Percentiles rank a stretch among this genome's conserved stretches.
Evolutionary conservation across 2,329 filamentous ascomycete genomes (phyloP).

Genomic region (Aspergillus cejpii): DNA sequence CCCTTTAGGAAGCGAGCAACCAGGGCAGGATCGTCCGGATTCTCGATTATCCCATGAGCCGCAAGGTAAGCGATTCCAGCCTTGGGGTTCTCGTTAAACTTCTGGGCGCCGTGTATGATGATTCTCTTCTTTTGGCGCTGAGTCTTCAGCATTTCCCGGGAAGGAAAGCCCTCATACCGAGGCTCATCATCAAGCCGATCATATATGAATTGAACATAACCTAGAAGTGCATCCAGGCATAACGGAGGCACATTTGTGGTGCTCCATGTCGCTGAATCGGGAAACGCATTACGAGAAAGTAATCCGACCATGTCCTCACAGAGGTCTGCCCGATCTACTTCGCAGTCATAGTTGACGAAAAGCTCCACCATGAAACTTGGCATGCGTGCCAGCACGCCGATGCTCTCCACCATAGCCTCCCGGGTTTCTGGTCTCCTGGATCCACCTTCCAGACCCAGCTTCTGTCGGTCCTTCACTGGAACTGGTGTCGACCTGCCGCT

Average conservation of each 20-base stretch:
- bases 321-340: conserved; percentile 80
- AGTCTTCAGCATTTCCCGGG: conserved; percentile 58
- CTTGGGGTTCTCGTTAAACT: conserved; percentile 95
- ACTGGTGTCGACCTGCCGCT: conserved; percentile 88
- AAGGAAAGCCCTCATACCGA: conserved; percentile 57
- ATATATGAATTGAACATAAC: conserved; percentile 85
- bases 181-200: conserved; percentile 73
- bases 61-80: conserved; percentile 78
- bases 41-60: conserved; percentile 75
- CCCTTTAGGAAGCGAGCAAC: conserved; percentile 84
- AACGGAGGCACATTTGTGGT: conserved; percentile 95
- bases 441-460: conserved; percentile 85
- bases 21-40: conserved; percentile 64
- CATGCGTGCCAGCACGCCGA: conserved; percentile 85
- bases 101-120: conserved; percentile 78
- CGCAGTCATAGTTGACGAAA: conserved; percentile 97
- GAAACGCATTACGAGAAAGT: conserved; percentile 86
- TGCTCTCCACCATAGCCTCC: conserved; percentile 96
- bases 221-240: conserved; percentile 83
- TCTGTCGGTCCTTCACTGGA: conserved; percentile 84
- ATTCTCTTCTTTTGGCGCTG: conserved; percentile 75
- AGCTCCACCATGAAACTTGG: conserved; percentile 91
- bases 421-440: conserved; percentile 87
- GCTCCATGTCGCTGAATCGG: conserved; percentile 97
- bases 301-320: conserved; percentile 95